phyloP scores from a whole-genome alignment of 192 early-diverging fungal species.

The Coemansia sp. region DNA sequence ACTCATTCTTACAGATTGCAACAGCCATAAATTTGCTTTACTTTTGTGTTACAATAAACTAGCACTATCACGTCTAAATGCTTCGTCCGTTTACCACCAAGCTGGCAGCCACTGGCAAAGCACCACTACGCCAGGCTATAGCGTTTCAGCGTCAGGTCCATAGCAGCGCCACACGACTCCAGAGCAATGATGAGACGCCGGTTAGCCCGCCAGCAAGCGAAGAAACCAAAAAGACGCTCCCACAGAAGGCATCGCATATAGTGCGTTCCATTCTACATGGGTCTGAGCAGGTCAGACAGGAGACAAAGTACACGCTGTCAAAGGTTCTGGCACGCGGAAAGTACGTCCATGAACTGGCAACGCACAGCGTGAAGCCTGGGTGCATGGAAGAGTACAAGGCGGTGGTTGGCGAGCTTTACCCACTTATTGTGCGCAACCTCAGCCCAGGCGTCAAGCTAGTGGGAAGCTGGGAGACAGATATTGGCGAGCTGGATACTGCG shows the following conservation, averaged over 20 bases:
- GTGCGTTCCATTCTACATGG: conserved; percentile 73
- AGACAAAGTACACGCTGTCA: conserved; percentile 65
- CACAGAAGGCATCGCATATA: conserved; percentile 58
- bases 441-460: conserved; percentile 77
- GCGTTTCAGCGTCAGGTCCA: conserved; percentile 8
- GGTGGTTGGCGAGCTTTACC: conserved; percentile 75
- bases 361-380: conserved; percentile 84
- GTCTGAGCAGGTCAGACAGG: conserved; percentile 63
- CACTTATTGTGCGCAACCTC: conserved; percentile 72
- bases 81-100: conserved; percentile 8
- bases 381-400: conserved; percentile 81
- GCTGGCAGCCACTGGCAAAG: conserved; percentile 1
- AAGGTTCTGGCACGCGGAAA: conserved; percentile 81
- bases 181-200: conserved; percentile 3
- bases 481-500: conserved; percentile 85
- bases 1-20: too few species aligned
- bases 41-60: background rate
- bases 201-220: conserved; percentile 14
- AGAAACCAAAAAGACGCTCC: conserved; percentile 47
- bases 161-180: background rate
- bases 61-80: conserved; percentile 1
- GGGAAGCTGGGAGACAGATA: conserved; percentile 85
- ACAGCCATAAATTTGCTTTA: background rate
- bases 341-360: conserved; percentile 86
- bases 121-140: background rate